Evolutionary conservation across 2,329 filamentous ascomycete genomes (phyloP), one percentile per base, ranked within the genome.

Genomic region (Hirsutella rhossiliensis): DNA sequence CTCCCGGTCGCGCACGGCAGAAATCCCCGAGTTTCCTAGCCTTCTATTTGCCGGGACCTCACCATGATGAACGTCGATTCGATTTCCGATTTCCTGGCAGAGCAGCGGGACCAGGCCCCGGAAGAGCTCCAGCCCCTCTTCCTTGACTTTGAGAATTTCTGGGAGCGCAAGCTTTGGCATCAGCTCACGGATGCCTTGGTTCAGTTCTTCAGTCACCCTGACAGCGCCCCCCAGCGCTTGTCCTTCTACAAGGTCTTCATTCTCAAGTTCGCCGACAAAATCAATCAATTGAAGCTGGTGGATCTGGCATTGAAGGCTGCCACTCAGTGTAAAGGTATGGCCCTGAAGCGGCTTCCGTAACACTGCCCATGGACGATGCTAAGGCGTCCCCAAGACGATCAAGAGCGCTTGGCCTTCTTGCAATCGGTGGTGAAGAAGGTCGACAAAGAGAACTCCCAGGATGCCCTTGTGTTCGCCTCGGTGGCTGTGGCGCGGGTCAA

Each of bases 81-180:
- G 60, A 92, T 97, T 64, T 77, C 87, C 61, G 87, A 94, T 64
- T 94, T 97, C 69, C 84, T 98, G 52, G 79, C 81, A 48, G 84
- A 94, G 56, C 86, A 94, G 76, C 84, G 88, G 62, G 87, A 95
- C 61, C 73, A 81, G 62, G 86, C 88, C 57, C 85, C 88, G 43
- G 85, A 88, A 54, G 85, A 94, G 63, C 78, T 94, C 43, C 89
- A 96, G 68, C 77, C 83, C 57, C 79, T 86, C 58, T 86, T 96
- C 64, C 76, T 98, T 56, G 80, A 83, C 57, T 95, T 98, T 53
- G 92, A 98, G 72, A 88, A 94, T 62, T 86, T 81, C 61, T 98
- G 92, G 92, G 92, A 98, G 73, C 82, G 90, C 58, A 96, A 96
- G 71, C 77, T 98, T 68, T 98, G 92, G 92, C 92, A 98, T 71